Evolutionary conservation across 208 protist species (phyloP), one percentile per base, ranked within the genome.

Genomic region (Trypanosoma theileri): DNA sequence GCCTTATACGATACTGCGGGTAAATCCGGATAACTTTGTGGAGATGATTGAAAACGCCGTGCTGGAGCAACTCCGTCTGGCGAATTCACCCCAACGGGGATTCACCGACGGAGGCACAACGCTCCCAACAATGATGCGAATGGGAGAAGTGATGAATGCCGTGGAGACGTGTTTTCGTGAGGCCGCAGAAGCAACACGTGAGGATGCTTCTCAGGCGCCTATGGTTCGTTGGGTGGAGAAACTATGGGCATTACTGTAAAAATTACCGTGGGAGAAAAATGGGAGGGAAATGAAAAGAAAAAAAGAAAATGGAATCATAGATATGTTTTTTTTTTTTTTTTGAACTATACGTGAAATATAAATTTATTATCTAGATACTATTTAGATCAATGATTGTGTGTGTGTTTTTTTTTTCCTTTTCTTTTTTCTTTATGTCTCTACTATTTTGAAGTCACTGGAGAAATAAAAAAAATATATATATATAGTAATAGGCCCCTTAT

Each of bases 11-110:
- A 28, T 54, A n/a, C 56, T 79, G 60, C 60, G 55, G 12, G 35
- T 71, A 24, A 70, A 46, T 11, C n/a, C 35, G 12, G 65, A 51
- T 16, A 19, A 4, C 7, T 80, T 69, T 56, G 22, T 74, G 10
- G 61, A 71, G 45, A 54, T 60, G 21, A 35, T 80, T 53, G 74
- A 80, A 51, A 17, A 48, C 24, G 53, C 51, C 2, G 31, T 80
- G 22, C 19, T 75, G 61, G 55, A 69, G 8, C 52, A 68, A 11
- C 35, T 69, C 17, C 19, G 17, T 46, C 13, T 31, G 40, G 28
- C 9, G 6, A 22, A 42, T 42, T 7, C 26, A 9, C 8, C 21
- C 1, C 6, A 8, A 12, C 44, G 31, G 12, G 16, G 46, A 13
- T 19, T 48, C 21, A 1, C 1, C 6, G 35, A 45, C 21, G 48